Base-by-base conservation (phyloP, 2,329 filamentous ascomycete genomes). In the Aspergillus sp. region DNA sequence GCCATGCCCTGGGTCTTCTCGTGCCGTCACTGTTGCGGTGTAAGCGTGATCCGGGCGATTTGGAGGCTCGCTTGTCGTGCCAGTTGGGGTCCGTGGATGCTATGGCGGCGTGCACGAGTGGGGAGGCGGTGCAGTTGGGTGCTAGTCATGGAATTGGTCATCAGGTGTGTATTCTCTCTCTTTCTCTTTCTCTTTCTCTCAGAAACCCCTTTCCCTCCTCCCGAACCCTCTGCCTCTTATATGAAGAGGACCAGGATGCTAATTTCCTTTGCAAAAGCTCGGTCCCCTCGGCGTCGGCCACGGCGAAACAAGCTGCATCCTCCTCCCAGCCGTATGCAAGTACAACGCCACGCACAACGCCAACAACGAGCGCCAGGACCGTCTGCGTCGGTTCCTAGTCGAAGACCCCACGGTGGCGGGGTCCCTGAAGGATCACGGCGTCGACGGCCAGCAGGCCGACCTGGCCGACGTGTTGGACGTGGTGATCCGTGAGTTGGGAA, bases 271-370 rank as follows among this genome's bases (percentile, higher is more conserved):
- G 6, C 6, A 6, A 22, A 46, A 79, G 70, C 75, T 84, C 0
- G 82, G 82, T 0, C 84, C 84, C 0, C 68, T 84, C 3, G 84
- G 84, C 0, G 84, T 87, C 2, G 81, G 82, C 0, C 85, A 88
- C 66, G 85, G 85, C 11, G 84, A 86, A 69, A 87, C 84, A 29
- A 85, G 81, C 64, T 87, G 81, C 67, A 80, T 83, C 50, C 74
- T 85, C 57, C 75, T 82, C 39, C 84, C 85, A 0, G 78, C 81
- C 0, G 84, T 87, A 6, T 82, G 82, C 67, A 83, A 81, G 66
- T 87, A 78, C 66, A 88, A 87, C 58, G 73, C 75, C 2, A 69
- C 67, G 39, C 69, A 77, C 52, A 77, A 78, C 6, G 75, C 76
- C 2, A 80, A 80, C 31, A 69, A 71, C 9, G 74, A 76, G 9